These are phyloP conservation scores for Parastagonospora avenae DNA, from an alignment of 2,329 filamentous ascomycete genomes.

Conservation along the genomic window DNA sequence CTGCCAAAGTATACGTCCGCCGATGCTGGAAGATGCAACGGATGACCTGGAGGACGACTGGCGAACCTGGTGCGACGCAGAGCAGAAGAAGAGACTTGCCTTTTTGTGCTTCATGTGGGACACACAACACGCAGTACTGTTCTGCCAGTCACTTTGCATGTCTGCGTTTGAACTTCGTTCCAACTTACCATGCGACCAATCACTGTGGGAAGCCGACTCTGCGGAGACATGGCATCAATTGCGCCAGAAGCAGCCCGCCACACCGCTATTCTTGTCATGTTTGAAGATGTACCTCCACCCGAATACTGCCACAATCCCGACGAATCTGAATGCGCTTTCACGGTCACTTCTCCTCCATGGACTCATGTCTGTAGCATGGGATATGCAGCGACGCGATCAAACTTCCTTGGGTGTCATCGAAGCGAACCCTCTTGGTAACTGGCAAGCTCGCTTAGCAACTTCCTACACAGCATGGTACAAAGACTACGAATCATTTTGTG, in stretches of 20 bases:
- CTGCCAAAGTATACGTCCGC: slow-evolving; percentile 54
- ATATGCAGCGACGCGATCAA: slow-evolving; percentile 66
- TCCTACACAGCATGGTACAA: slow-evolving; percentile 64
- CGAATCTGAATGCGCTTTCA: slow-evolving; percentile 58
- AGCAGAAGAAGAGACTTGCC: slow-evolving; percentile 64
- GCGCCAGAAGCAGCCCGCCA: slow-evolving; percentile 44
- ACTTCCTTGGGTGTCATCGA: slow-evolving; percentile 56
- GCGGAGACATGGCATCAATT: slow-evolving; percentile 57
- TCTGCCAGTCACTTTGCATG: slow-evolving; percentile 71
- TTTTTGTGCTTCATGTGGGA: slow-evolving; percentile 71
- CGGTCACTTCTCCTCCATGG: slow-evolving; percentile 63
- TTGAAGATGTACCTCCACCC: slow-evolving; percentile 63
- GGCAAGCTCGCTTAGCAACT: slow-evolving; percentile 57
- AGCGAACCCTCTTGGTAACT: slow-evolving; percentile 50
- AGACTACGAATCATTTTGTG: slow-evolving; percentile 62
- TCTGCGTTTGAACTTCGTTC: slow-evolving; percentile 67
- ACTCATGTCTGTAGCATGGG: slow-evolving; percentile 67
- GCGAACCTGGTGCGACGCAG: slow-evolving; percentile 59
- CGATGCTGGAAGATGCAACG: slow-evolving; percentile 39
- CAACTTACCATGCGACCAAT: slow-evolving; percentile 60
- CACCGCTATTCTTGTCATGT: slow-evolving; percentile 56
- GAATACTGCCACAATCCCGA: slow-evolving; percentile 30
- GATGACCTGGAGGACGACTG: slow-evolving; percentile 55
- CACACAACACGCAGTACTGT: slow-evolving; percentile 67
- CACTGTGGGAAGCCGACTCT: slow-evolving; percentile 63